Evolutionary conservation across 768 basidiomycete species (phyloP), one percentile per base, ranked within the genome.

Genomic region (Auricularia cornea): DNA sequence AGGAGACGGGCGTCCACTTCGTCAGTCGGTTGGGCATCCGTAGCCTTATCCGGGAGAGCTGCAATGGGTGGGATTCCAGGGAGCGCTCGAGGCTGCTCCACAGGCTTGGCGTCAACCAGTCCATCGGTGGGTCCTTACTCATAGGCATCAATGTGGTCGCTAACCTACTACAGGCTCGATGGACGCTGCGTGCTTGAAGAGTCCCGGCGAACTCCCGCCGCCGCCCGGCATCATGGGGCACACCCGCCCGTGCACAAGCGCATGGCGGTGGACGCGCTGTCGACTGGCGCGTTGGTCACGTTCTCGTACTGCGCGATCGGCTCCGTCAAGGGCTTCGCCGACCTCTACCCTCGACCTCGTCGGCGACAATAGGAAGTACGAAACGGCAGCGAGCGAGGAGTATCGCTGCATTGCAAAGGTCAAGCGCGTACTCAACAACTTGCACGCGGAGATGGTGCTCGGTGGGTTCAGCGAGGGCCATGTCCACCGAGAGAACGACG

Each of bases 311-410:
- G 85, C 28, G 97, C 90, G 3, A 83, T 92, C 62, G 97, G 94
- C 2, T 94, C 92, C 18, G 94, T 94, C 68, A 97, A 98, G 74
- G 97, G 96, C 23, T 97, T 96, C 71, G 97, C 98, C 69, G 97
- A 99, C 68, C 75, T 99, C 26, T 98, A 98, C 71, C 96, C 75
- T 99, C 38, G 84, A 97, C 71, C 79, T 99, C 59, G 97, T 98
- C 11, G 79, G 77, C 14, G 97, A 99, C 73, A 87, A 84, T 70
- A 80, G 94, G 65, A 73, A 74, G 66, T 99, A 99, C 70, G 87
- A 91, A 66, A 68, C 90, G 16, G 85, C 84, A 0, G 81, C 80
- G 2, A 73, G 86, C 11, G 72, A 73, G 38, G 72, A 86, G 68
- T 70, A 74, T 56, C 86, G 84, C 56, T 85, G 83, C 4, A 87